Percentiles rank a stretch among this genome's conserved stretches.
phyloP scores from a whole-genome alignment of 805 yeast genomes.

The Ogataea zsoltii region DNA sequence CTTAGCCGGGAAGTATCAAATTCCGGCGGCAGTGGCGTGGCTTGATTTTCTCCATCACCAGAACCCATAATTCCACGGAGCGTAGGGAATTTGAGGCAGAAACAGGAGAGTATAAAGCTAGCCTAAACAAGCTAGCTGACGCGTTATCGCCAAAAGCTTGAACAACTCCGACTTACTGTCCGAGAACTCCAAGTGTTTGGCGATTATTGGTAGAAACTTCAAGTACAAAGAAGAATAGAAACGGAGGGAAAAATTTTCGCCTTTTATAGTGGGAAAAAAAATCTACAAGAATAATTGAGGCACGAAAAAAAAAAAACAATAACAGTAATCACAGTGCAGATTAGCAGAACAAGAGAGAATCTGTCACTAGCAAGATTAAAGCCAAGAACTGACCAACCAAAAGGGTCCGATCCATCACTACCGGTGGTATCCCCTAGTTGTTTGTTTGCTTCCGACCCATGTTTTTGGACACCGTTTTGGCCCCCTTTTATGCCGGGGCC shows the following conservation, averaged over 20 bases:
- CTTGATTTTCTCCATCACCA: slow-evolving; percentile 35
- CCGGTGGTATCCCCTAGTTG: too few species aligned
- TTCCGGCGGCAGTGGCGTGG: slow-evolving; percentile 20
- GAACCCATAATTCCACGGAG: slow-evolving; percentile 34
- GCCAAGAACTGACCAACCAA: too few species aligned
- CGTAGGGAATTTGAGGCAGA: slow-evolving; percentile 33
- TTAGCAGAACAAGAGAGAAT: neutral
- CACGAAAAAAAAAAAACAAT: neutral
- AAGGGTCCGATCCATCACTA: too few species aligned
- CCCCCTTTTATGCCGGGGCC: slow-evolving; percentile 4
- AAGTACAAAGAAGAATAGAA: neutral
- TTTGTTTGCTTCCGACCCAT: too few species aligned
- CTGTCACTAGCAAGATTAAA: too few species aligned
- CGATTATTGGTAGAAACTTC: neutral
- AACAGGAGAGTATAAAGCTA: slow-evolving; percentile 28
- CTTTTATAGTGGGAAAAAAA: slow-evolving; percentile 2
- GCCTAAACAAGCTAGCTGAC: neutral
- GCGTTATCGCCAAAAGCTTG: neutral
- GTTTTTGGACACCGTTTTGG: neutral
- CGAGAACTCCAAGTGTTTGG: slow-evolving; percentile 1
- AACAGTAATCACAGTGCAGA: neutral
- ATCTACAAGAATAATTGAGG: neutral
- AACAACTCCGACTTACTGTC: neutral
- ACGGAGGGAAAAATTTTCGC: slow-evolving; percentile 2
- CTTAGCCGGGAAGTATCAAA: slow-evolving; percentile 31